phyloP scores from a whole-genome alignment of 108 stramenopile species.

The Cyclotella choctawhatcheeana region DNA sequence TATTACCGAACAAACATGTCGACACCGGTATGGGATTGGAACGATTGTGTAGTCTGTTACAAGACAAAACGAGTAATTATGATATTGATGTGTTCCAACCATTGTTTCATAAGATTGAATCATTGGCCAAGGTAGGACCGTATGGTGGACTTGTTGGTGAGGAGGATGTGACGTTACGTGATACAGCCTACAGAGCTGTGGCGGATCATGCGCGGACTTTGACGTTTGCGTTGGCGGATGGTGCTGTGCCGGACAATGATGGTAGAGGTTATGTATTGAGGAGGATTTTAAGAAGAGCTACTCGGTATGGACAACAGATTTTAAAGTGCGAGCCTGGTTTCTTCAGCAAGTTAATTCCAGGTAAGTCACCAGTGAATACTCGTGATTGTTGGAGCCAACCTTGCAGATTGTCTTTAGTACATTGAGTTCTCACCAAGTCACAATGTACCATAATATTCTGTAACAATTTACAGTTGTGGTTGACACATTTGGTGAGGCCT shows the following conservation, averaged over 20 bases:
- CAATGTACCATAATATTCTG: neutral
- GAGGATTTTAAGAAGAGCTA: conserved; percentile 93
- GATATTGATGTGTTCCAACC: conserved; percentile 95
- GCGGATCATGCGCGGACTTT: conserved; percentile 98
- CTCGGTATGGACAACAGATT: conserved; percentile 97
- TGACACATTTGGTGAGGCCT: conserved; percentile 90
- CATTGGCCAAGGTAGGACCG: conserved; percentile 61
- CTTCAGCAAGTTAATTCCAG: conserved; percentile 88
- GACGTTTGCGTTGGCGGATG: conserved; percentile 96
- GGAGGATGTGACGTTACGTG: conserved; percentile 84
- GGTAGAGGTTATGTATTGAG: conserved; percentile 97
- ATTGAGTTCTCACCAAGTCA: neutral
- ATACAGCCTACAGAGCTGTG: conserved; percentile 98
- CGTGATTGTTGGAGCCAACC: too few relatives aligned
- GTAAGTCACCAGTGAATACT: too few relatives aligned
- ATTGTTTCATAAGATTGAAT: conserved; percentile 75
- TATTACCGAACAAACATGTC: conserved; percentile 92
- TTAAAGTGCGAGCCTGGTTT: conserved; percentile 93
- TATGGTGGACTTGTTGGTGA: conserved; percentile 88
- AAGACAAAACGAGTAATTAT: conserved; percentile 92
- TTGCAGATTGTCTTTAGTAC: too few relatives aligned
- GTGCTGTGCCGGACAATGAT: conserved; percentile 95
- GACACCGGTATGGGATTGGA: conserved; percentile 99
- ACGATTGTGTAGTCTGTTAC: conserved; percentile 91
- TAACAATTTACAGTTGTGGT: conserved; percentile 72